phyloP scores from a whole-genome alignment of 2,329 filamentous ascomycete species.

The Trichoderma asperellum region DNA sequence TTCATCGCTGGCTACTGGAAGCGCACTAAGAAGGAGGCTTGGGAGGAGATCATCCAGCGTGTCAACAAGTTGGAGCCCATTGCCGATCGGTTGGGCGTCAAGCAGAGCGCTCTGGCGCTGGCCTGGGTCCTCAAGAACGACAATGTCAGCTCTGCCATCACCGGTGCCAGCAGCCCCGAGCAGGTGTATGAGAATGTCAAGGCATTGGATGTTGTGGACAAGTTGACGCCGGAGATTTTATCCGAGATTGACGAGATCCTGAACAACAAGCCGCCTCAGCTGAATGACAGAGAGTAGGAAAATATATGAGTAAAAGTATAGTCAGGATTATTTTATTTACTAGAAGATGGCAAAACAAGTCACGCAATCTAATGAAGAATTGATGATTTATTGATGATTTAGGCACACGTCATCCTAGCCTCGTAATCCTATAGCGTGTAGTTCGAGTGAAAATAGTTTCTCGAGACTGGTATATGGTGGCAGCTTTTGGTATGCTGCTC shows the following conservation, averaged over 20 bases:
- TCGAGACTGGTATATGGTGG: not conserved
- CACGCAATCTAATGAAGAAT: not conserved
- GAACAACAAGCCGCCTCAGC: slow-evolving; percentile 59
- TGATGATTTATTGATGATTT: not conserved
- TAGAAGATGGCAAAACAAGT: not conserved
- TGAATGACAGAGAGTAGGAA: slow-evolving; percentile 42
- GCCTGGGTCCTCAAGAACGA: slow-evolving; percentile 67
- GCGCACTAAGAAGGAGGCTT: slow-evolving; percentile 54
- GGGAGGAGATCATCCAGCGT: slow-evolving; percentile 61
- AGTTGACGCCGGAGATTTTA: slow-evolving; percentile 62
- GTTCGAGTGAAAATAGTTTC: too few species aligned
- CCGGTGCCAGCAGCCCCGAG: slow-evolving; percentile 59
- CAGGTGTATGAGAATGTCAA: slow-evolving; percentile 65
- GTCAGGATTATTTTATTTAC: not conserved
- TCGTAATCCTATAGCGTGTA: not conserved
- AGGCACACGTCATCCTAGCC: not conserved
- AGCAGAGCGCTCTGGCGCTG: slow-evolving; percentile 59
- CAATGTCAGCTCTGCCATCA: slow-evolving; percentile 64
- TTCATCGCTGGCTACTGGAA: slow-evolving; percentile 60
- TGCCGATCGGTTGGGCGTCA: slow-evolving; percentile 66
- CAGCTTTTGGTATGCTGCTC: not conserved
- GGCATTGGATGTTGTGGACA: slow-evolving; percentile 56
- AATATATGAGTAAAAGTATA: not conserved
- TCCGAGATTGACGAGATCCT: slow-evolving; percentile 62
- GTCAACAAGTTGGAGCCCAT: slow-evolving; percentile 64